Base-by-base conservation (phyloP, 148 eudicot genomes). In the Simmondsia chinensis region DNA sequence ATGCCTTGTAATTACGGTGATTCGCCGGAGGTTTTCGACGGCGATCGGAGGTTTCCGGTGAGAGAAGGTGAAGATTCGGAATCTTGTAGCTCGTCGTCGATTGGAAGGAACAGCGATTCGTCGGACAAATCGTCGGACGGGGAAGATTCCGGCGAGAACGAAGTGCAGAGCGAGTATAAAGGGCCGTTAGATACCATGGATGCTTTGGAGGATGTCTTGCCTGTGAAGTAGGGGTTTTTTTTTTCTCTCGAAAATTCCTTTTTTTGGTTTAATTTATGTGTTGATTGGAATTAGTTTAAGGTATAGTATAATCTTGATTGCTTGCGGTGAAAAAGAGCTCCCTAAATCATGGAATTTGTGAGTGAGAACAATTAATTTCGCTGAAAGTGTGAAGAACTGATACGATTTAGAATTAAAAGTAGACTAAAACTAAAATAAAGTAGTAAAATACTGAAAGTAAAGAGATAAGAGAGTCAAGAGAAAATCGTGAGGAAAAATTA, bases 61-160 rank as follows among this genome's bases (percentile, higher is more conserved):
- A 20, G 4, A 2, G 17, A 31, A 10, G 43, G 25, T 14, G 65
- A 36, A 4, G 65, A 33, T 39, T 54, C 13, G 56, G 73, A 72
- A 24, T 50, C 53, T 11, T 36, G 48, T 29, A 53, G 56, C 37
- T 61, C 68, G 38, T 68, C 78, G 19, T 75, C 82, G 39, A 79
- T 79, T 33, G 87, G 82, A 25, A 68, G 56, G 46, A 60, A 79
- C 25, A 79, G 81, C 40, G 82, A 75, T 33, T 42, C 54, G 45
- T 52, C 48, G 10, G 31, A 27, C 2, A 61, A 30, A 27, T 48
- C 52, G 5, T 21, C 30, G 4, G 66, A 50, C 23, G 79, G 50
- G 7, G 73, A 46, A 2, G 67, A 52, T 10, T 39, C 55, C 20
- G 83, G 48, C 5, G 72, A 74, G 0, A 43, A 39, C 4, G 86